Evolutionary conservation across 139 green algal genomes (phyloP).

Genomic region (Coelastrella sp.): DNA sequence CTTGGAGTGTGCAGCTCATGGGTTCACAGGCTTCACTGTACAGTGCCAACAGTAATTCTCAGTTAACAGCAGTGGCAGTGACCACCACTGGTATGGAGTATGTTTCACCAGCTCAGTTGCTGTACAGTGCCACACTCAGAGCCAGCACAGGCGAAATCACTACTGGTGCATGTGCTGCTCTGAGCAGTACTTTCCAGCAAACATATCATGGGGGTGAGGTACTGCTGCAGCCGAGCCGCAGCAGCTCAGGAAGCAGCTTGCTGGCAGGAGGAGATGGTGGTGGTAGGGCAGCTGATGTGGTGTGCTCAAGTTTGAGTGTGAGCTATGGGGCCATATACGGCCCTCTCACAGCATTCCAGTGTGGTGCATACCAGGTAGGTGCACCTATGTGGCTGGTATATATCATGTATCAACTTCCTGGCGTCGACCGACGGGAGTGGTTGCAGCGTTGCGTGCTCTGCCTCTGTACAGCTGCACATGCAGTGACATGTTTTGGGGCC

Average conservation of each 20-base stretch:
- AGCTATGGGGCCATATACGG: conserved; percentile 26
- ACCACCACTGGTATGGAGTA: neutral
- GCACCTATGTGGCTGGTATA: neutral
- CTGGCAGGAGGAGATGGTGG: conserved; percentile 35
- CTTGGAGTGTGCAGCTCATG: neutral
- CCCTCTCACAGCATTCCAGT: neutral
- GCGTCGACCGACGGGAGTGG: neutral
- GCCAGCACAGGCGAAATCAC: neutral
- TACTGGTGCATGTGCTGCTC: conserved; percentile 14
- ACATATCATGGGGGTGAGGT: neutral
- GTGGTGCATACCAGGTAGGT: conserved; percentile 35
- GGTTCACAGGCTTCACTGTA: neutral
- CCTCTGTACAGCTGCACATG: neutral
- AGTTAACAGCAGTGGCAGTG: conserved; percentile 11
- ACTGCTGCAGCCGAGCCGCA: conserved; percentile 22
- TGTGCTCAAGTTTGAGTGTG: conserved; percentile 36
- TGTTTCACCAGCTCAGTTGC: neutral
- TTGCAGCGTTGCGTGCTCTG: neutral
- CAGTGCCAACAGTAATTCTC: neutral
- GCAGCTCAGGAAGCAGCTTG: neutral
- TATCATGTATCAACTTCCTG: neutral
- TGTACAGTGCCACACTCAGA: neutral
- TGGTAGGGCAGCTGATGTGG: conserved; percentile 7
- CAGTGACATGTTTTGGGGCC: neutral
- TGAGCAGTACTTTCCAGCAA: neutral